These are phyloP conservation scores for Arachis hypogaea DNA, from an alignment of 306 rosid species.

Conservation along the genomic window DNA sequence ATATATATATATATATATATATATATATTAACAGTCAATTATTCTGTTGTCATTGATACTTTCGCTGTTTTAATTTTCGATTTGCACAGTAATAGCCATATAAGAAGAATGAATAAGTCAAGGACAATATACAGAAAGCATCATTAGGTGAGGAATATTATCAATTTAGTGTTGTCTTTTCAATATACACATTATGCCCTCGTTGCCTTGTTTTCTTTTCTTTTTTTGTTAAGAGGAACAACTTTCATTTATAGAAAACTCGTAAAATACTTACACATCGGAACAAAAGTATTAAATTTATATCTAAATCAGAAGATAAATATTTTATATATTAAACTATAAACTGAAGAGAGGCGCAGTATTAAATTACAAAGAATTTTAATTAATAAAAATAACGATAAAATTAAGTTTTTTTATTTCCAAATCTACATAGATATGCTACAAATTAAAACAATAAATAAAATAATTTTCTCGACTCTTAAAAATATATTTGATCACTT, in stretches of 20 bases:
- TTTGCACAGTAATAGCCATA: neutral
- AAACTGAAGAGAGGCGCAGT: no score
- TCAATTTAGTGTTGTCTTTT: neutral
- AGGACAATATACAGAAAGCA: neutral
- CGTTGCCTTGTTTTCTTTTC: neutral
- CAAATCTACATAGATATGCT: no score
- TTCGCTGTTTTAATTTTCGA: neutral
- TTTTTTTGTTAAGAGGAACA: neutral
- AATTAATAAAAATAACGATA: no score
- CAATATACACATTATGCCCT: neutral
- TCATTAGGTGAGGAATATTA: neutral
- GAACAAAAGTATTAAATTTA: no score
- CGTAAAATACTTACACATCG: no score
- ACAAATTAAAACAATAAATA: no score
- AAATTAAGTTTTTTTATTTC: no score
- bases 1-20: neutral
- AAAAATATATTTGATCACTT: no score
- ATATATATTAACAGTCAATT: neutral
- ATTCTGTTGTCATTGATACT: slow-evolving; percentile 1
- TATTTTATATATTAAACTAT: no score
- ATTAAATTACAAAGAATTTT: no score
- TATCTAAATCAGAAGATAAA: no score
- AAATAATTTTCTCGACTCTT: no score
- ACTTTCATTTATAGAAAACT: neutral
- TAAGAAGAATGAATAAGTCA: slow-evolving; percentile 1